Evolutionary conservation across 257 asterid genomes (phyloP), one percentile per base, ranked within the genome.

Genomic region (Petunia secreta): DNA sequence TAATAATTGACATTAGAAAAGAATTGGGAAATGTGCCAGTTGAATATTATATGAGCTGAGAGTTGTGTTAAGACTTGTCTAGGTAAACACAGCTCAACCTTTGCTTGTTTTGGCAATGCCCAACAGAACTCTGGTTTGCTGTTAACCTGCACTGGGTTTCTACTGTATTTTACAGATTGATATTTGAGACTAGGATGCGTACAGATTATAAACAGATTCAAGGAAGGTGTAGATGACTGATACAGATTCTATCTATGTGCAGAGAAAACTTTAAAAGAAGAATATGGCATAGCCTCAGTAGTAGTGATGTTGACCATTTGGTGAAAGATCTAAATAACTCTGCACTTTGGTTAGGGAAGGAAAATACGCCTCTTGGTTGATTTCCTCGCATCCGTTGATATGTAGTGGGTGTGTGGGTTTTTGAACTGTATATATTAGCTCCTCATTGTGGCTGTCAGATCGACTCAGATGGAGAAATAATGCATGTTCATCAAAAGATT

Each of bases 401-500:
- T 50, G 50, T 73, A 73, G 60, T 11, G 46, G 59, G 41, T 13
- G 25, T 62, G 44, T 73, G 63, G 11, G 1, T 73, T 52, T 10
- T 52, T 52, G 57, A 13, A 10, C 15, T 52, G 57, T 52, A 52
- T 10, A 10, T 52, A 52, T 52, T 10, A 52, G 57, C 34, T 11
- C 53, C 14, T 73, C 78, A 44, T 50, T 50, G 63, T 34, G 50
- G 59, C 60, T 34, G 46, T 48, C 43, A 73, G 62, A 73, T 73
- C 62, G 43, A 50, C 34, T 48, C 43, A 73, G 62, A 73, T 73
- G 78, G 43, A 50, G 78, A 73, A 36, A 9, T 48, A 39, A 5
- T 50, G 78, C 78, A 48, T 73, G 6, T 62, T 73, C 52, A 9
- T 73, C 78, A 73, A 73, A 73, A 50, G 48, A 73, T 73, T 50